Conservation (phyloP, 1,139 yeast species). For the Magnusiomyces suaveolens region DNA sequence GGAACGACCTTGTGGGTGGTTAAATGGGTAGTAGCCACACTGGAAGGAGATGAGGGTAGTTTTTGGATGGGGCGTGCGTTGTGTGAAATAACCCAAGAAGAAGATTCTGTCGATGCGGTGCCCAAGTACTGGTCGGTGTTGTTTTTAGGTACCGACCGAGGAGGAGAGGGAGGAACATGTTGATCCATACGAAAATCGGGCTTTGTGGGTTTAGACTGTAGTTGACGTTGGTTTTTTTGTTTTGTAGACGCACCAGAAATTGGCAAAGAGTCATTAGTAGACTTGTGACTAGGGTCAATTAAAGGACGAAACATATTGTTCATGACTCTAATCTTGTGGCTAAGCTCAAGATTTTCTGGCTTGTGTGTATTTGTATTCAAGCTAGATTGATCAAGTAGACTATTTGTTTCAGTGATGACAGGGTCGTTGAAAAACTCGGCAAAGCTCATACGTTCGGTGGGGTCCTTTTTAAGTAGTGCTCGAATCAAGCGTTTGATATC, state of each 20-base stretch:
- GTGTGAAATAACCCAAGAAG: neutral
- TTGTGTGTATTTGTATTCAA: conserved; percentile 73
- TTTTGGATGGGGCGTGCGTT: neutral
- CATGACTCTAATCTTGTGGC: conserved; percentile 4
- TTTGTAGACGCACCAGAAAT: too few species aligned
- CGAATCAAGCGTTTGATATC: conserved; percentile 61
- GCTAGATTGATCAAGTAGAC: conserved; percentile 57
- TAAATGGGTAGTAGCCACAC: too few species aligned
- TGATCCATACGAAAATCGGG: too few species aligned
- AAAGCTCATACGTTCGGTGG: conserved; percentile 80
- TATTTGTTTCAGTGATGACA: conserved; percentile 37
- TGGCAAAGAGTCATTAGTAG: too few species aligned
- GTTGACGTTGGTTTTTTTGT: too few species aligned
- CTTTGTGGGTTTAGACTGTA: neutral
- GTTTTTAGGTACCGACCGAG: neutral
- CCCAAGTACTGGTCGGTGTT: neutral
- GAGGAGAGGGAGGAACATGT: neutral
- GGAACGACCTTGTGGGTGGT: too few species aligned
- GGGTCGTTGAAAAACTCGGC: conserved; percentile 66
- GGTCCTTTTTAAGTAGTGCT: conserved; percentile 68
- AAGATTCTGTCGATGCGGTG: neutral
- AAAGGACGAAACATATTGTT: too few species aligned
- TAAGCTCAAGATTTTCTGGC: conserved; percentile 53
- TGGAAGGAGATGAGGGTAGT: neutral
- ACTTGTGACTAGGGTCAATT: too few species aligned